These are phyloP conservation scores for Apiotrichum sp. DNA, from an alignment of 1,284 basidiomycete species.

Conservation along the genomic window DNA sequence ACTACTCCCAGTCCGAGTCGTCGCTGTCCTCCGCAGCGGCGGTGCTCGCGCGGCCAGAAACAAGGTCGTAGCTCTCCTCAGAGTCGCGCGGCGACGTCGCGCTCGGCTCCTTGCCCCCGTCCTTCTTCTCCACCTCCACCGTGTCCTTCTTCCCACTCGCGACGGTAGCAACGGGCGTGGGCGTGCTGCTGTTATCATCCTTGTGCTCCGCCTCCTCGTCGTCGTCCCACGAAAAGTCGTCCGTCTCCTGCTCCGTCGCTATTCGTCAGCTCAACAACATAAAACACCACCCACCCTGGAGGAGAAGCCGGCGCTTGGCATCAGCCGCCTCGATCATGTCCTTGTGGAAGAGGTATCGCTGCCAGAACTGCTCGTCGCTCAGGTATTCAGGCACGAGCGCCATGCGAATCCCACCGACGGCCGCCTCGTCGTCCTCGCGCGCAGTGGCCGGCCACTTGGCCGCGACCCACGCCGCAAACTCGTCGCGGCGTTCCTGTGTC, in stretches of 20 bases:
- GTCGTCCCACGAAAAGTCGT: slow-evolving; percentile 49
- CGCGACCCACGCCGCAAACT: slow-evolving; percentile 60
- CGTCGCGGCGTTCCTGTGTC: slow-evolving; percentile 49
- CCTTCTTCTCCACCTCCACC: neutral
- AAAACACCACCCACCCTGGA: slow-evolving; percentile 58
- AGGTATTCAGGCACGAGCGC: slow-evolving; percentile 66
- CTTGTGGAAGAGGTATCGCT: slow-evolving; percentile 83
- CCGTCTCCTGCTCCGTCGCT: slow-evolving; percentile 17
- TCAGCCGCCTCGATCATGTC: slow-evolving; percentile 79
- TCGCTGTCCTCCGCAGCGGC: slow-evolving; percentile 31
- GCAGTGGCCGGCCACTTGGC: slow-evolving; percentile 50
- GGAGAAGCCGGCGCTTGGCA: slow-evolving; percentile 67
- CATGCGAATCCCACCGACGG: slow-evolving; percentile 57
- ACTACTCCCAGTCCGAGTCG: slow-evolving; percentile 48
- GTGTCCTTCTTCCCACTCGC: neutral
- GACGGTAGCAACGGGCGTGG: slow-evolving; percentile 4
- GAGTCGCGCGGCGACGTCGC: slow-evolving; percentile 44
- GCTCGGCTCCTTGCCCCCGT: slow-evolving; percentile 3
- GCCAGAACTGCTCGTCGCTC: slow-evolving; percentile 72
- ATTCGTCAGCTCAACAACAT: neutral
- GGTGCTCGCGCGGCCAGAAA: slow-evolving; percentile 30
- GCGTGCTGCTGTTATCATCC: slow-evolving; percentile 1
- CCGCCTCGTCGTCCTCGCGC: slow-evolving; percentile 42
- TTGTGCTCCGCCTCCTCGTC: slow-evolving; percentile 19
- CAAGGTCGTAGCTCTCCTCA: slow-evolving; percentile 48